Evolutionary conservation across 78 protist species (phyloP), one percentile per base, ranked within the genome.

Genomic region (Monosiga brevicollis): DNA sequence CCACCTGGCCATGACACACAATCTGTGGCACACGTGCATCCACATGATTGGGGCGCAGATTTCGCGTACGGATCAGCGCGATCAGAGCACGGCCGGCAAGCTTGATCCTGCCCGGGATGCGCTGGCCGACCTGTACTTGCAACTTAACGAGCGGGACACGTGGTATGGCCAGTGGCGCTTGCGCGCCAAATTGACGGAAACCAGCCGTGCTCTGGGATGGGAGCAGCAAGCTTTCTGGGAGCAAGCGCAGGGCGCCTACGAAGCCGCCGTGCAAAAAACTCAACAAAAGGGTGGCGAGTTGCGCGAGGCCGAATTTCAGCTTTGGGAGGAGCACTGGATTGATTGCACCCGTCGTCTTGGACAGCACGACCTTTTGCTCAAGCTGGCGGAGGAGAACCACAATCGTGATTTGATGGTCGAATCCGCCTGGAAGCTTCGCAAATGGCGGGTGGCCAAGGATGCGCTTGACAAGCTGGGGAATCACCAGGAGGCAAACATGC

Each of bases 291-390:
- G 55, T 22, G 9, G 26, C 35, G 39, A 71, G 32, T 2, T n/a
- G 62, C 32, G 10, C 78, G 37, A 2, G 29, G 23, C 36, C 32
- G 89, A 89, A 78, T 38, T 41, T 22, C 25, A 74, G 38, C 82
- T 94, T 54, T 94, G 97, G 97, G 94, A 94, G 75, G 93, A 82
- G 77, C 92, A 85, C 49, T 89, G 93, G 91, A 83, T 91, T 15
- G 84, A 83, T 42, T 91, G 93, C 43, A 92, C 93, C 34, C 76
- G 84, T 76, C 82, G 90, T 20, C 90, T 94, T 29, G 90, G 88
- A 38, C 95, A 94, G 89, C 91, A 94, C 94, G 89, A 88, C 41
- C 42, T 87, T 43, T 78, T 91, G 34, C 1, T n/a, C 10, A 92
- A 91, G 23, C 84, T 43, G 49, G 88, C 92, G 0, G n/a, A 62